Conservation (phyloP, 352 stramenopile species). For the Thalassiosira ordinaria region DNA sequence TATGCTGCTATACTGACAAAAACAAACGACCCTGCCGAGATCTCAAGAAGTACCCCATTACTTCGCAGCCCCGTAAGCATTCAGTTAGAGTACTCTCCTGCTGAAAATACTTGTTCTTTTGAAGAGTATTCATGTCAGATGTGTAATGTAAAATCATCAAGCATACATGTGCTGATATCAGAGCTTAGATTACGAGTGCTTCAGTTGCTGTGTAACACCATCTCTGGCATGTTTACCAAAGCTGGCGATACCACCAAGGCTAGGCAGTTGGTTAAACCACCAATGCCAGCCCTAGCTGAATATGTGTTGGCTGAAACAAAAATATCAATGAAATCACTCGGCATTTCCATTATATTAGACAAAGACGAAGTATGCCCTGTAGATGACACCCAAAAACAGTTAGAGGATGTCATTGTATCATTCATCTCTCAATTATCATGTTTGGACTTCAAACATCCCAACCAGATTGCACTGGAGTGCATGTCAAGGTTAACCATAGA, state of each 20-base stretch:
- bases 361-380: slow-evolving; percentile 13
- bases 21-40: slow-evolving; percentile 1
- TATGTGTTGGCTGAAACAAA: slow-evolving; percentile 32
- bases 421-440: slow-evolving; percentile 56
- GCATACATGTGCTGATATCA: slow-evolving; percentile 51
- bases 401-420: slow-evolving; percentile 44
- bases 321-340: slow-evolving; percentile 47
- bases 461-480: slow-evolving; percentile 41
- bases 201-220: slow-evolving; percentile 22
- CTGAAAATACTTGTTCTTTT: not conserved
- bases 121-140: slow-evolving; percentile 30
- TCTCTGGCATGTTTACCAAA: slow-evolving; percentile 20
- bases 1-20: slow-evolving; percentile 28
- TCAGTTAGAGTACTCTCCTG: slow-evolving; percentile 24
- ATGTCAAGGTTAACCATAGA: slow-evolving; percentile 42
- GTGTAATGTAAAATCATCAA: slow-evolving; percentile 28
- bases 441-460: slow-evolving; percentile 54
- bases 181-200: slow-evolving; percentile 45
- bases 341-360: slow-evolving; percentile 28
- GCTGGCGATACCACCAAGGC: not conserved
- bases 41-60: slow-evolving; percentile 7
- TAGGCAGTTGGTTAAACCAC: slow-evolving; percentile 4
- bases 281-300: slow-evolving; percentile 34
- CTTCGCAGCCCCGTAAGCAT: slow-evolving; percentile 30
- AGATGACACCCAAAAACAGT: slow-evolving; percentile 8